Evolutionary conservation across 352 stramenopile species (phyloP).

Genomic region (Globisporangium spinosum): DNA sequence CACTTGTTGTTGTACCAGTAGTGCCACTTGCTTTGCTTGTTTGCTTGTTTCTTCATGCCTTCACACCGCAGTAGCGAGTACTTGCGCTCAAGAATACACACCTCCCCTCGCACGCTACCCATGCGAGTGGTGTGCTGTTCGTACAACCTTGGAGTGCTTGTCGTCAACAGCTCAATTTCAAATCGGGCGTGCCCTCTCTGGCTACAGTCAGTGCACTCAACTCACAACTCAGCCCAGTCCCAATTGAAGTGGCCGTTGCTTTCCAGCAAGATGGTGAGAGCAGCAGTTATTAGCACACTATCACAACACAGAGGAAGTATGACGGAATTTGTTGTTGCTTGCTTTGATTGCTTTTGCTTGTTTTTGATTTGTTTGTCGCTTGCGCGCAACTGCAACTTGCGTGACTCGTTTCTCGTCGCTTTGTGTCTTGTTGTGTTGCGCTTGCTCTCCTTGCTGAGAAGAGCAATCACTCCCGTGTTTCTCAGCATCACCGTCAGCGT

Average conservation of each 20-base stretch:
- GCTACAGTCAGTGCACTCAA: no score
- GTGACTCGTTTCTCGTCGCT: background rate
- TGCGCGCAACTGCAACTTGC: conserved; percentile 4
- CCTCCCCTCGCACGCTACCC: no score
- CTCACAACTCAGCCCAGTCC: background rate
- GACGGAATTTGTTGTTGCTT: background rate
- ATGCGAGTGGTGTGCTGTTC: background rate
- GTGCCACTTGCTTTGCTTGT: no score
- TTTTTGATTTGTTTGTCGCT: background rate
- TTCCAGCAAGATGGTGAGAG: background rate
- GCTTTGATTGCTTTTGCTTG: background rate
- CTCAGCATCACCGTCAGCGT: background rate
- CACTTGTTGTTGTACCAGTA: background rate
- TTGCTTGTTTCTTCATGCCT: no score
- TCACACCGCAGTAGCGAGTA: no score
- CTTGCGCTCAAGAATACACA: no score
- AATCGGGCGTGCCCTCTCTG: background rate
- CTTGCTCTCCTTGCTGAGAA: background rate
- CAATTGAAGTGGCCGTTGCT: background rate
- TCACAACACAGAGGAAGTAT: background rate
- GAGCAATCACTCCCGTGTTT: background rate
- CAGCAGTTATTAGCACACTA: background rate
- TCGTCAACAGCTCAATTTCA: background rate
- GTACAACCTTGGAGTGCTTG: background rate
- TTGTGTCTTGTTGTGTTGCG: background rate